Conservation (phyloP, 1,139 yeast genomes). For the Waltiozyma sp. region DNA sequence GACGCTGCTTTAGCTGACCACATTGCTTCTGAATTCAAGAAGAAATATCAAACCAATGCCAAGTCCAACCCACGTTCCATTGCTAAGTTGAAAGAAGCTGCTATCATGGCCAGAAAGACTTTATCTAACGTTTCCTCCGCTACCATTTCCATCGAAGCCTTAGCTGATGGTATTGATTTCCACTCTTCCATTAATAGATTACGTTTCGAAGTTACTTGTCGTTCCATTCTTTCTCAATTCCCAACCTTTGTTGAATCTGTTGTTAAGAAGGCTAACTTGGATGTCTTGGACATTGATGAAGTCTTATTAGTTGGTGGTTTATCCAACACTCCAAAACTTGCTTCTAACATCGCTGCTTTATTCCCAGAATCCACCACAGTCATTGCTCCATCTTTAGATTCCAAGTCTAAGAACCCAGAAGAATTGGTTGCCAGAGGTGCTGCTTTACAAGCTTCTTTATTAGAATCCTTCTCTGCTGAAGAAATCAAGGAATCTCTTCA, state of each 20-base stretch:
- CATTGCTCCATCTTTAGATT: constrained; percentile 65
- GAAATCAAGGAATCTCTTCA: constrained; percentile 79
- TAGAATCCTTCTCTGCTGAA: constrained; percentile 74
- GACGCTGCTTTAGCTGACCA: constrained; percentile 73
- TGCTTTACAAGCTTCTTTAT: constrained; percentile 88
- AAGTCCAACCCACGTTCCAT: constrained; percentile 70
- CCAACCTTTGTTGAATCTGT: constrained; percentile 64
- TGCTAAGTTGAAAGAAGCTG: constrained; percentile 81
- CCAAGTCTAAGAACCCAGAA: constrained; percentile 77
- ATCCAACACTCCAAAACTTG: constrained; percentile 86
- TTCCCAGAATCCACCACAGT: constrained; percentile 77
- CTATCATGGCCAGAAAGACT: constrained; percentile 82
- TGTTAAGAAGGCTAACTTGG: constrained; percentile 75
- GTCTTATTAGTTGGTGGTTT: constrained; percentile 91
- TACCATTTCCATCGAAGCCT: constrained; percentile 87
- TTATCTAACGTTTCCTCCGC: constrained; percentile 83
- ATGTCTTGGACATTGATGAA: constrained; percentile 79
- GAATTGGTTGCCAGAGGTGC: constrained; percentile 93
- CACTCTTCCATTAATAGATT: constrained; percentile 89
- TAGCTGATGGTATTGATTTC: constrained; percentile 90
- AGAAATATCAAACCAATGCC: constrained; percentile 77
- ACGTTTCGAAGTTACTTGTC: constrained; percentile 82
- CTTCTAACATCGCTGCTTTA: constrained; percentile 55
- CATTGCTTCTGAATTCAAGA: constrained; percentile 89
- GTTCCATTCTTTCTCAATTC: constrained; percentile 69